Base-by-base conservation (phyloP, 192 early-diverging fungal species). In the Backusella morwellensis region DNA sequence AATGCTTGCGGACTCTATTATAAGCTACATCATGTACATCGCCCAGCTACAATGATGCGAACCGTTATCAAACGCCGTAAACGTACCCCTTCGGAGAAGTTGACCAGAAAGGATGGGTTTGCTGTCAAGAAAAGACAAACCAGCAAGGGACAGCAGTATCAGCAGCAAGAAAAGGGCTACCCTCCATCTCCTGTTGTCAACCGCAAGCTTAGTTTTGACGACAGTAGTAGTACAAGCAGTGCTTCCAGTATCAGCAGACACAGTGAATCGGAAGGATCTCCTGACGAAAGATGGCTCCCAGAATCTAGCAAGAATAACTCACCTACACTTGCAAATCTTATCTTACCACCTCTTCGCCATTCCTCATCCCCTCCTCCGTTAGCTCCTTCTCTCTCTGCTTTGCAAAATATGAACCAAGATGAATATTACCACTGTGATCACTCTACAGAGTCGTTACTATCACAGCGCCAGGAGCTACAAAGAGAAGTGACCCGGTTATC, bases 1-100 rank as follows among this genome's bases (percentile, higher is more conserved):
- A 97, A 97, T 82, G 95, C 95, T 26, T 97, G 96, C 76, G 97
- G 97, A 0, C 85, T 97, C 50, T 97, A 97, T 81, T 96, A 88
- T 80, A 93, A 92, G 73, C 87, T 95, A 35, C 93, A 97, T 83
- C 86, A 86, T 80, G 80, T 85, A 34, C 83, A 91, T 35, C 87
- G 96, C 26, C 96, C 96, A 41, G 85, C 91, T 56, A 88, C 87
- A 5, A 86, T 94, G 85, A 91, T 91, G 77, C 84, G 90, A 11
- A 79, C 86, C 8, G 88, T 92, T 3, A 92, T 94, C 71, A 91
- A 91, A 79, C 87, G 93, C 7, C 81, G 92, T 12, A 87, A 86
- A 21, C 84, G 90, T 15, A 59, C 73, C 23, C 72, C 77, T 54
- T 73, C 72, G 3, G 56, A 63, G 12, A 63, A 63, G 26, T 63